Conservation (phyloP, 192 early-diverging fungal species). For the Coemansia sp. region DNA sequence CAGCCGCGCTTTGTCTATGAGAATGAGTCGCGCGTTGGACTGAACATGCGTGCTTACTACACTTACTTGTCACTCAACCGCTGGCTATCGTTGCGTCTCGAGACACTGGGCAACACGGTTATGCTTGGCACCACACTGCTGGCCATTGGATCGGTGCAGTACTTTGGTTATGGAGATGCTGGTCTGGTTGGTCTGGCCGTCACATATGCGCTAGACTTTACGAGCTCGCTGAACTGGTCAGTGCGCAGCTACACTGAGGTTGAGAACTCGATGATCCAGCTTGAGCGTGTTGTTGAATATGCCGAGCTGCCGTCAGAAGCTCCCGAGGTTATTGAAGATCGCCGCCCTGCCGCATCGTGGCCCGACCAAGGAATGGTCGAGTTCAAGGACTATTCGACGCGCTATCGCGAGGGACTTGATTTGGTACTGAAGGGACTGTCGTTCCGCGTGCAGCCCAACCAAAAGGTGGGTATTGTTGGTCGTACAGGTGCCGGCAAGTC, state of each 20-base stretch:
- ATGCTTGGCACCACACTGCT: slow-evolving; percentile 77
- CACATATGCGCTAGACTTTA: slow-evolving; percentile 80
- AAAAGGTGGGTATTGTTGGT: slow-evolving; percentile 67
- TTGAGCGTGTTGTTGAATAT: slow-evolving; percentile 62
- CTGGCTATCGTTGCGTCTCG: slow-evolving; percentile 77
- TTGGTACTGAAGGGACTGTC: slow-evolving; percentile 52
- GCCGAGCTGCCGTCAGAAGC: slow-evolving; percentile 41
- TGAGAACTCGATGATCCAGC: slow-evolving; percentile 63
- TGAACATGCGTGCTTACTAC: slow-evolving; percentile 79
- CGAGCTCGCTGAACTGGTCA: slow-evolving; percentile 75
- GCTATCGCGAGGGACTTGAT: slow-evolving; percentile 57
- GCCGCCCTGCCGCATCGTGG: slow-evolving; percentile 50
- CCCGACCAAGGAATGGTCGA: slow-evolving; percentile 55
- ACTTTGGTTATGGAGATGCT: slow-evolving; percentile 57
- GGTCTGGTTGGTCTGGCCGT: slow-evolving; percentile 75
- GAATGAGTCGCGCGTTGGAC: slow-evolving; percentile 69
- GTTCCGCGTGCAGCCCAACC: slow-evolving; percentile 40
- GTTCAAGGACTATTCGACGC: slow-evolving; percentile 56
- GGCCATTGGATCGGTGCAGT: slow-evolving; percentile 61
- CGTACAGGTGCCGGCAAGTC: slow-evolving; percentile 83
- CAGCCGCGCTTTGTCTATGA: slow-evolving; percentile 71
- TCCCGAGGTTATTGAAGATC: slow-evolving; percentile 30
- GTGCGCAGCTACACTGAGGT: slow-evolving; percentile 77
- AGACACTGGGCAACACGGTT: slow-evolving; percentile 71
- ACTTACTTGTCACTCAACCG: slow-evolving; percentile 71